phyloP scores from a whole-genome alignment of 1,284 basidiomycete genomes.

The Neolentinus lepideus region DNA sequence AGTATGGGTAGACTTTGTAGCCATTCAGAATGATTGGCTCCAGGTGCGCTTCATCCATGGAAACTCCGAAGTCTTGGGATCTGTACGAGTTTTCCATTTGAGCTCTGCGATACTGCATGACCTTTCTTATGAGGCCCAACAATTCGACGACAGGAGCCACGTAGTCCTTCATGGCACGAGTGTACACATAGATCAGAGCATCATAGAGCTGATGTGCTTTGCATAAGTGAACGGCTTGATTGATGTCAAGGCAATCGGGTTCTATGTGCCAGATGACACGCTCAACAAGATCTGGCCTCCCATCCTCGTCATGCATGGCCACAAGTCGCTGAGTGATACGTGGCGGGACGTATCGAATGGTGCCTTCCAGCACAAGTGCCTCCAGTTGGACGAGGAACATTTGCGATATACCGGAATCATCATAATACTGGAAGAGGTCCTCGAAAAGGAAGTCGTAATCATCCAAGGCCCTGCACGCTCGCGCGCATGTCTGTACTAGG shows the following conservation, averaged over 20 bases:
- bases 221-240: slow-evolving; percentile 88
- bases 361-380: slow-evolving; percentile 73
- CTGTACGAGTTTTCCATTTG: slow-evolving; percentile 19
- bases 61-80: slow-evolving; percentile 21
- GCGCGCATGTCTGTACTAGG: slow-evolving; percentile 76
- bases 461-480: slow-evolving; percentile 76
- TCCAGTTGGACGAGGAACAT: slow-evolving; percentile 88
- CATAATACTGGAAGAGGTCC: slow-evolving; percentile 88
- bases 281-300: slow-evolving; percentile 75
- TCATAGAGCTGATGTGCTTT: slow-evolving; percentile 83
- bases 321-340: slow-evolving; percentile 85
- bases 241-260: slow-evolving; percentile 85
- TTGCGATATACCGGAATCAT: slow-evolving; percentile 77
- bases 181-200: slow-evolving; percentile 93
- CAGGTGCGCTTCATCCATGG: slow-evolving; percentile 24
- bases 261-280: slow-evolving; percentile 95
- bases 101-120: slow-evolving; percentile 44
- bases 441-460: slow-evolving; percentile 88
- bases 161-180: slow-evolving; percentile 82
- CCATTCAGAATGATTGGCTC: slow-evolving; percentile 68
- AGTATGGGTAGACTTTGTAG: slow-evolving; percentile 90
- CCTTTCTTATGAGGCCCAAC: slow-evolving; percentile 67
- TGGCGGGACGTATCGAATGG: slow-evolving; percentile 74
- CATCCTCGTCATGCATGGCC: slow-evolving; percentile 67
- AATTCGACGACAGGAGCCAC: slow-evolving; percentile 87